A percentile compares a stretch with the other conserved stretches of the same genome.
These are phyloP conservation scores for Trapa incisa DNA, from an alignment of 345 rosid species.

Conservation along the genomic window DNA sequence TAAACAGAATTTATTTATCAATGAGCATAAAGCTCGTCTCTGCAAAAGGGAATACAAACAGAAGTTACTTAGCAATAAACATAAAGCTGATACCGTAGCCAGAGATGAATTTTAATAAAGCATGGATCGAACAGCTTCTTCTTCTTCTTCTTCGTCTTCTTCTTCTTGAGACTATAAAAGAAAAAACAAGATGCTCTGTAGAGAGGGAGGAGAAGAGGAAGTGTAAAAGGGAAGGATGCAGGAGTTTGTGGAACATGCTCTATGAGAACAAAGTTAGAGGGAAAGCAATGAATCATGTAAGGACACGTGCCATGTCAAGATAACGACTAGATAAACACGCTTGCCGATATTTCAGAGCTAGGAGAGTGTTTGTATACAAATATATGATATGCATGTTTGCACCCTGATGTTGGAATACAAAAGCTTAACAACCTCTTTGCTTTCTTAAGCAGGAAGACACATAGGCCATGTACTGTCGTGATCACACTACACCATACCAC, in stretches of 20 bases:
- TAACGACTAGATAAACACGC: constrained; percentile 3
- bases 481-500: background rate
- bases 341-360: background rate
- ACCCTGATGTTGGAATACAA: background rate
- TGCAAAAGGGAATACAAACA: background rate
- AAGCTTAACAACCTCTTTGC: background rate
- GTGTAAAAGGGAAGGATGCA: constrained; percentile 6
- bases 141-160: background rate
- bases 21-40: background rate
- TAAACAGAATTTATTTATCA: background rate
- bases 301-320: constrained; percentile 5
- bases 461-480: background rate
- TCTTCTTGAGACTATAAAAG: background rate
- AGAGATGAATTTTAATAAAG: background rate
- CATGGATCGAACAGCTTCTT: background rate
- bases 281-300: constrained; percentile 4
- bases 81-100: background rate
- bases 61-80: background rate
- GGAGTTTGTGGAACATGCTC: background rate
- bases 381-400: background rate
- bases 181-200: background rate
- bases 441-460: background rate
- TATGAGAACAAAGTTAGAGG: constrained; percentile 1
- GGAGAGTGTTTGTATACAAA: background rate
- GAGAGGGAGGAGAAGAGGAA: background rate